Evolutionary conservation across 2,329 filamentous ascomycete genomes (phyloP), one percentile per base, ranked within the genome.

Genomic region (Kalmusia sp.): DNA sequence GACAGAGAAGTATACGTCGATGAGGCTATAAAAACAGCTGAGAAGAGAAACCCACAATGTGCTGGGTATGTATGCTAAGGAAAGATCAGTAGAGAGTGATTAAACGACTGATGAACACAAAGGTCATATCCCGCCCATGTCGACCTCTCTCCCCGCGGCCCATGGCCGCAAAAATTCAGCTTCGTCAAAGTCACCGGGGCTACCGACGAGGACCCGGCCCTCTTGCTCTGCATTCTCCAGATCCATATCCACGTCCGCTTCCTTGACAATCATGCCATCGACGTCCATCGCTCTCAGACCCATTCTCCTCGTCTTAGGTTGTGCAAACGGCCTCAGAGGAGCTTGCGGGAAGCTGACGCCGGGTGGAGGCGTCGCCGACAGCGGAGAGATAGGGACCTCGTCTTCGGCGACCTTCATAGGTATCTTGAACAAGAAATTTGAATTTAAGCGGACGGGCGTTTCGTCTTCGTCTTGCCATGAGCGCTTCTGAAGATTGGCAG

Each of bases 101-200:
- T 19, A 24, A 19, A 22, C 31, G 11, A 15, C 17, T 34, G 31
- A 15, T 34, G 9, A 6, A 12, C 38, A 37, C 17, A 22, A 17
- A n/a, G 22, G n/a, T 66, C 48, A 74, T 7, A 71, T 54, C n/a
- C 68, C 71, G 14, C 68, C 59, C 72, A 74, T 74, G 15, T 63
- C 62, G 6, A 74, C 62, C 47, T 74, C 72, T 5, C 56, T 31
- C 8, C 53, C 61, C 4, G 51, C 37, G 4, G 65, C 64, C 62
- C 64, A 66, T 3, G 71, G 71, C 53, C 57, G 60, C 57, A 79
- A 52, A 43, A 92, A 92, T 1, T 83, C 80, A 0, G 88, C 88
- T 53, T 92, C 89, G 52, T 83, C 86, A 69, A 91, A 91, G 68
- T 91, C 87, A 47, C 59, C 74, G 62, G 74, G 74, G 74, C 57